These are phyloP conservation scores for Nematocida parisii DNA, from an alignment of 371 early-diverging fungal species.

Conservation along the genomic window DNA sequence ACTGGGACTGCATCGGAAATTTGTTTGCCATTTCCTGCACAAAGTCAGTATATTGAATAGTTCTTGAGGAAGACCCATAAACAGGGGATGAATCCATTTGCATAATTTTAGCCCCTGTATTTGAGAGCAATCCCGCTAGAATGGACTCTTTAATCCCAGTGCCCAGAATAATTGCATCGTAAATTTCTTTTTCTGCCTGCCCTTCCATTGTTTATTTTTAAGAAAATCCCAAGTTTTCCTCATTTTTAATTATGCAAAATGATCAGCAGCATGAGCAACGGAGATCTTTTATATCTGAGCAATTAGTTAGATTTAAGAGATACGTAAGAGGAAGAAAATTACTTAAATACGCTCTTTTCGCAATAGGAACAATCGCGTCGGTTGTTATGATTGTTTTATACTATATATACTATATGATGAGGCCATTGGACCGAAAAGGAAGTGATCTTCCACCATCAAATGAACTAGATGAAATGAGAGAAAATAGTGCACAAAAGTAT, in stretches of 20 bases:
- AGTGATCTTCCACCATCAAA: background rate
- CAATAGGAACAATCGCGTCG: background rate
- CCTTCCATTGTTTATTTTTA: slow-evolving; percentile 41
- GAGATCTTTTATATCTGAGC: slow-evolving; percentile 15
- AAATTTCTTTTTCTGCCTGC: slow-evolving; percentile 18
- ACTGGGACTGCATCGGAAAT: slow-evolving; percentile 71
- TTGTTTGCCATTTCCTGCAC: slow-evolving; percentile 71
- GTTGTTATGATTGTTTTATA: slow-evolving; percentile 7
- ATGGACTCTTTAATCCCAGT: slow-evolving; percentile 98
- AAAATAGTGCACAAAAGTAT: background rate
- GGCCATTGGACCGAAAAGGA: background rate
- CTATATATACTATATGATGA: slow-evolving; percentile 16
- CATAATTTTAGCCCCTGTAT: slow-evolving; percentile 92
- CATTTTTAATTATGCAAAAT: slow-evolving; percentile 18
- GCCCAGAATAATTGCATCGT: slow-evolving; percentile 71
- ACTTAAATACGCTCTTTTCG: slow-evolving; percentile 2
- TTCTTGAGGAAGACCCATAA: slow-evolving; percentile 82
- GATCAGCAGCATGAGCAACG: slow-evolving; percentile 15
- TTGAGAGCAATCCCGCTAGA: slow-evolving; percentile 89
- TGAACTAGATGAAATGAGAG: background rate
- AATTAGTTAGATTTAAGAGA: slow-evolving; percentile 6
- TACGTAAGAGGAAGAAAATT: slow-evolving; percentile 5
- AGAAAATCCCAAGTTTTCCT: slow-evolving; percentile 37
- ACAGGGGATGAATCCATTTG: slow-evolving; percentile 94
- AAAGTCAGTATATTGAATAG: slow-evolving; percentile 68